phyloP scores from a whole-genome alignment of 2,329 filamentous ascomycete genomes.

The Sporothrix humicola region DNA sequence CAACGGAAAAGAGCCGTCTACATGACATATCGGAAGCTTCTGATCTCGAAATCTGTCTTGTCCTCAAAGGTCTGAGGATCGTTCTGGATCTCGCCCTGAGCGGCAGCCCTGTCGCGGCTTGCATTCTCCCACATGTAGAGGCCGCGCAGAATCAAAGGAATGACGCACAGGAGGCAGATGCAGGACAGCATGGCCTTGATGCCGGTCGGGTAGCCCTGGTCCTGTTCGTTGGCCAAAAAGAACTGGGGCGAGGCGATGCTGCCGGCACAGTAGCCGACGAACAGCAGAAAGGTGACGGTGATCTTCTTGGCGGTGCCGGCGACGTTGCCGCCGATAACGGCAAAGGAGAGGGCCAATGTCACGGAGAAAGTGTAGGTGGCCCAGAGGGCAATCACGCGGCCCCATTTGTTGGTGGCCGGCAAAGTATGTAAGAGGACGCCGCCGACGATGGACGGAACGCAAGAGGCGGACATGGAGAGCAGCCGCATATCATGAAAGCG shows the following conservation, averaged over 20 bases:
- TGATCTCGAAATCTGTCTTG: constrained; percentile 12
- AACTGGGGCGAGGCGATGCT: constrained; percentile 64
- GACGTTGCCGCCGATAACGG: constrained; percentile 60
- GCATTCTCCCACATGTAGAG: constrained; percentile 28
- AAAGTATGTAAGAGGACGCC: constrained; percentile 56
- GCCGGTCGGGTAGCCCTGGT: constrained; percentile 12
- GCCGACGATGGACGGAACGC: constrained; percentile 48
- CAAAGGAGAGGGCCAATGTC: constrained; percentile 57
- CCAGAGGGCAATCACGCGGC: constrained; percentile 55
- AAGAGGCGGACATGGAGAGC: constrained; percentile 49
- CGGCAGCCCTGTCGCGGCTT: neutral
- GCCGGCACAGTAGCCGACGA: constrained; percentile 61
- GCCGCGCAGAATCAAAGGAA: neutral
- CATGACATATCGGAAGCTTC: constrained; percentile 14
- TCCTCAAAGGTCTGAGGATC: constrained; percentile 20
- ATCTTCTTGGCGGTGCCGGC: constrained; percentile 65
- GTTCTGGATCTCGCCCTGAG: neutral
- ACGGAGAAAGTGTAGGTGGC: constrained; percentile 62
- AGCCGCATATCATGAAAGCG: constrained; percentile 51
- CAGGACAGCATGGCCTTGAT: constrained; percentile 31
- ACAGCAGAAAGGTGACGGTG: constrained; percentile 62
- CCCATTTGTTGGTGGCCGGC: constrained; percentile 40
- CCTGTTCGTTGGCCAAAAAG: constrained; percentile 54
- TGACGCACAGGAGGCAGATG: constrained; percentile 15
- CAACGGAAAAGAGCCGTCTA: neutral